These are phyloP conservation scores for Scutellaria minor DNA, from an alignment of 257 asterid species.

Conservation along the genomic window DNA sequence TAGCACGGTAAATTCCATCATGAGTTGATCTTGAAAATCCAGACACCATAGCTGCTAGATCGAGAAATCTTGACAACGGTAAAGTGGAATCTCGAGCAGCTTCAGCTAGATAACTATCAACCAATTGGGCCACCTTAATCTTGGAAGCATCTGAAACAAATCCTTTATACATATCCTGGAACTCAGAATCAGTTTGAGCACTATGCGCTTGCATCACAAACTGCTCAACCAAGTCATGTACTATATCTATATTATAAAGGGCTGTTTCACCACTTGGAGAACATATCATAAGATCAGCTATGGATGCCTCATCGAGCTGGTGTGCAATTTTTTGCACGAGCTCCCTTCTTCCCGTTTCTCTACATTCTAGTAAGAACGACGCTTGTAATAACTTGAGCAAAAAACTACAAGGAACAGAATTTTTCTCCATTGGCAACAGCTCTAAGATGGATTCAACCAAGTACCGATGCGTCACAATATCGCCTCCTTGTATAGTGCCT, in stretches of 20 bases:
- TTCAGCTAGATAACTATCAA: constrained; percentile 81
- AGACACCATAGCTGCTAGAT: constrained; percentile 66
- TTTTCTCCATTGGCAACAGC: constrained; percentile 61
- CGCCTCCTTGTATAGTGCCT: constrained; percentile 55
- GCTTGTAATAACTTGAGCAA: constrained; percentile 69
- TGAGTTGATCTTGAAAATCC: constrained; percentile 67
- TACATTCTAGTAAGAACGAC: constrained; percentile 58
- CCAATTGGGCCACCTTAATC: constrained; percentile 67
- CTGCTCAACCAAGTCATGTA: constrained; percentile 65
- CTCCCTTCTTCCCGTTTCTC: constrained; percentile 53
- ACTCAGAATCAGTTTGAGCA: constrained; percentile 42
- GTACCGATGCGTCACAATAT: constrained; percentile 53
- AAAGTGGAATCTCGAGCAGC: constrained; percentile 71
- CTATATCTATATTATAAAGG: constrained; percentile 52
- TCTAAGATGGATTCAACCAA: constrained; percentile 62
- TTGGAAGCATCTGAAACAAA: constrained; percentile 59
- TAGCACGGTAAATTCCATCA: constrained; percentile 81
- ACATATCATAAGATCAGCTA: constrained; percentile 60
- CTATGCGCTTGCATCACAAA: constrained; percentile 60
- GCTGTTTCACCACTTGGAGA: constrained; percentile 60
- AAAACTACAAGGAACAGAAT: constrained; percentile 59
- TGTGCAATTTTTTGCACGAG: constrained; percentile 59
- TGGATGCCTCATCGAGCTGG: constrained; percentile 72
- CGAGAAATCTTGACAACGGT: constrained; percentile 56
- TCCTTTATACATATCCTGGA: constrained; percentile 45